Evolutionary conservation across 805 yeast genomes (phyloP).

Genomic region (baker's yeast (Saccharomyces cerevisiae)): DNA sequence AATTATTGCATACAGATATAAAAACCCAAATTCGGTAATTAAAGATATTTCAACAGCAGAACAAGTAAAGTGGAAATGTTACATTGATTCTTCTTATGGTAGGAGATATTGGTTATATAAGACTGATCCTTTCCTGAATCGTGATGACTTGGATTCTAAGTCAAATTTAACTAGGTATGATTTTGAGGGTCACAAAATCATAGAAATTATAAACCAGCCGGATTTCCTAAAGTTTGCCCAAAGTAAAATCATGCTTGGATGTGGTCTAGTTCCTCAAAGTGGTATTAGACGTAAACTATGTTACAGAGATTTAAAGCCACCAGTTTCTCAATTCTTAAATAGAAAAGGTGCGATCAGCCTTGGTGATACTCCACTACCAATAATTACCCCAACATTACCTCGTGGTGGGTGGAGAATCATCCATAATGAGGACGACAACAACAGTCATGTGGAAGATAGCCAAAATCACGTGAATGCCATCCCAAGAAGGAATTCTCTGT

Average conservation of each 20-base stretch:
- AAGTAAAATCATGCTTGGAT: conserved; percentile 33
- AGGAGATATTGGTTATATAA: conserved; percentile 76
- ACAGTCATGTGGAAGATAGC: neutral
- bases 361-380: conserved; percentile 17
- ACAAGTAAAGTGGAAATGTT: conserved; percentile 27
- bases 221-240: conserved; percentile 34
- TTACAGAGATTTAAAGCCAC: conserved; percentile 29
- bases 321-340: conserved; percentile 28
- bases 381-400: conserved; percentile 23
- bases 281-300: conserved; percentile 21
- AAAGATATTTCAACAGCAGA: conserved; percentile 18
- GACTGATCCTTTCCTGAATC: conserved; percentile 29
- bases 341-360: conserved; percentile 25
- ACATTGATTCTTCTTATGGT: conserved; percentile 40
- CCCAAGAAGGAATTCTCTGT: neutral
- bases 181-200: conserved; percentile 54
- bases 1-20: conserved; percentile 15
- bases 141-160: conserved; percentile 27
- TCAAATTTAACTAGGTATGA: conserved; percentile 48
- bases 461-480: neutral
- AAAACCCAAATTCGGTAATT: conserved; percentile 14
- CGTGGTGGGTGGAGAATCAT: conserved; percentile 31
- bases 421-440: conserved; percentile 17
- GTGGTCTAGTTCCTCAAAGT: conserved; percentile 28
- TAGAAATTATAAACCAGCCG: conserved; percentile 33